phyloP scores from a whole-genome alignment of 2,329 filamentous ascomycete species.

The Emmonsia crescens region DNA sequence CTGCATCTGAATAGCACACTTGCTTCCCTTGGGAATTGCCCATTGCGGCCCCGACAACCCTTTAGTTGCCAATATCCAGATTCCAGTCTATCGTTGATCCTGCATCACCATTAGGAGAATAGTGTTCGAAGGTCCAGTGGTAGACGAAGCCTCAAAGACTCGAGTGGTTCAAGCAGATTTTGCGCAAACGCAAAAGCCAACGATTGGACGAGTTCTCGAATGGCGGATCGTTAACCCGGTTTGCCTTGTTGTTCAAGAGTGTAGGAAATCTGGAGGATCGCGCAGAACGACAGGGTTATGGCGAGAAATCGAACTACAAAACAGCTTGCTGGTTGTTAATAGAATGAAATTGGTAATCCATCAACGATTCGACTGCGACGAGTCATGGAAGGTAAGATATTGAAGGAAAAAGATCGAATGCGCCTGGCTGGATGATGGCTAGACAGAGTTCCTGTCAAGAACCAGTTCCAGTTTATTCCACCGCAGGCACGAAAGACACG shows the following conservation, averaged over 20 bases:
- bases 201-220: neutral
- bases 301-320: neutral
- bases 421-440: neutral
- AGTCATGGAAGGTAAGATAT: neutral
- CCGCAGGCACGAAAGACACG: neutral
- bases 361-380: neutral
- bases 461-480: neutral
- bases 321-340: neutral
- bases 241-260: neutral
- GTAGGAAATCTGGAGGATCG: neutral
- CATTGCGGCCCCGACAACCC: slow-evolving; percentile 44
- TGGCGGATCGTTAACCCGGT: neutral
- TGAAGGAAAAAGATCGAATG: neutral
- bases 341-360: neutral
- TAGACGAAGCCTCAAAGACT: neutral
- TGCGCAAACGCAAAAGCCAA: neutral
- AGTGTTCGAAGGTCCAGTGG: neutral
- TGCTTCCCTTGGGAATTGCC: slow-evolving; percentile 93
- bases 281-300: neutral
- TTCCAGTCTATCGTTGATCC: neutral
- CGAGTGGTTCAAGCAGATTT: neutral
- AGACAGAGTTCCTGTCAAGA: neutral
- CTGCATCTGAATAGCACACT: slow-evolving; percentile 84
- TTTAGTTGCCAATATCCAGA: slow-evolving; percentile 6
- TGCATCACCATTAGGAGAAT: slow-evolving; percentile 1